These are phyloP conservation scores for Antrodiella citrinella DNA, from an alignment of 768 basidiomycete species.

Conservation along the genomic window DNA sequence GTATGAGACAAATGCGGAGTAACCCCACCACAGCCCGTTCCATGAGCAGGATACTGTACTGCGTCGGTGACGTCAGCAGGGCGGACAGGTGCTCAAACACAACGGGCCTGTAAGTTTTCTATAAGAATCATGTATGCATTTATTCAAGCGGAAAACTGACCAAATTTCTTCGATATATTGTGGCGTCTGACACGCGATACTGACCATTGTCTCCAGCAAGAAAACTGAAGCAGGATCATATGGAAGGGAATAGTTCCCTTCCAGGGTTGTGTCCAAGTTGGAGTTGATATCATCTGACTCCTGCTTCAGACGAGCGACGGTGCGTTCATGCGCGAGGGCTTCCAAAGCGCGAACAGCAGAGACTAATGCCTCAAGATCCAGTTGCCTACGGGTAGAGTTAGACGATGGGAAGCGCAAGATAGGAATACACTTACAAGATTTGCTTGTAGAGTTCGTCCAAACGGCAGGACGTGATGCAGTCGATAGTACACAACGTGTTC, in stretches of 20 bases:
- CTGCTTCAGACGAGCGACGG: slow-evolving; percentile 68
- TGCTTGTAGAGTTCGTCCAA: slow-evolving; percentile 92
- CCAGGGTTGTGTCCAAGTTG: slow-evolving; percentile 25
- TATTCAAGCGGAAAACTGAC: slow-evolving; percentile 28
- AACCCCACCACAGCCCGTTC: slow-evolving; percentile 91
- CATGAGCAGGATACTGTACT: slow-evolving; percentile 85
- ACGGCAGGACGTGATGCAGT: slow-evolving; percentile 89
- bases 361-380: slow-evolving; percentile 71
- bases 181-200: slow-evolving; percentile 70
- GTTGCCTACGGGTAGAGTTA: slow-evolving; percentile 39
- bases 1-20: slow-evolving; percentile 72
- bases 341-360: slow-evolving; percentile 84
- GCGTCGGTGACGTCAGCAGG: slow-evolving; percentile 64
- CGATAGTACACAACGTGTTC: slow-evolving; percentile 89
- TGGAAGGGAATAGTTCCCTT: slow-evolving; percentile 51
- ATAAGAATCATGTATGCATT: not conserved
- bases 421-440: slow-evolving; percentile 60
- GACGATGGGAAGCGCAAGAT: not conserved
- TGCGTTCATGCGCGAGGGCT: slow-evolving; percentile 83
- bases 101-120: slow-evolving; percentile 80
- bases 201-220: slow-evolving; percentile 91
- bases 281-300: slow-evolving; percentile 51
- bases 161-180: slow-evolving; percentile 84
- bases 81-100: slow-evolving; percentile 90
- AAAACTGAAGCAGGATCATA: slow-evolving; percentile 96